These are phyloP conservation scores for Russula foetens DNA, from an alignment of 768 basidiomycete species.

Conservation along the genomic window DNA sequence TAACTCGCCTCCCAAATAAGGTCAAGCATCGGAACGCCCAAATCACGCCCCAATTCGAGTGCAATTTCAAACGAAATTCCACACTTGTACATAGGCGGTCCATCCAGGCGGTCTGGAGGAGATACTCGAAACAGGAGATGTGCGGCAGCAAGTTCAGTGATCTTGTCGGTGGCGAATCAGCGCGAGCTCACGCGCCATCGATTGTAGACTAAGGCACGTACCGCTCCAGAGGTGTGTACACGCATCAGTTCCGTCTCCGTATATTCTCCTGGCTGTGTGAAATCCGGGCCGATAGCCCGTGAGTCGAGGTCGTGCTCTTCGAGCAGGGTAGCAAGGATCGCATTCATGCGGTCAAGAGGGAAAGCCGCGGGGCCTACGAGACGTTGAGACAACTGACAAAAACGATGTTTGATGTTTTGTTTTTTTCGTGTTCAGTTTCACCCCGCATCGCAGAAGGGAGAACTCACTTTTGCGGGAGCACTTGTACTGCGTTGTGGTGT, in stretches of 20 bases:
- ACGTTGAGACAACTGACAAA: conserved; percentile 57
- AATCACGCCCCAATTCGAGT: conserved; percentile 46
- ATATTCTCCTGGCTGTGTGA: conserved; percentile 55
- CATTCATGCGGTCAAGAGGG: conserved; percentile 69
- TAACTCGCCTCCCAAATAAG: conserved; percentile 50
- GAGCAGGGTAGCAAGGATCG: conserved; percentile 68
- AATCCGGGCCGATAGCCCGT: conserved; percentile 38
- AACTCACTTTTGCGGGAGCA: conserved; percentile 24
- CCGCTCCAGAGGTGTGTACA: conserved; percentile 50
- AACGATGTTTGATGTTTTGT: not conserved
- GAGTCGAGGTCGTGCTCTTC: conserved; percentile 60
- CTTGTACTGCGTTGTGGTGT: conserved; percentile 19
- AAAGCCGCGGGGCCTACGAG: conserved; percentile 74
- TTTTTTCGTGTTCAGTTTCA: not conserved
- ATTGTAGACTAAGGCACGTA: conserved; percentile 30
- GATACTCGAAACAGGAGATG: conserved; percentile 61
- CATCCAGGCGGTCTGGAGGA: conserved; percentile 53
- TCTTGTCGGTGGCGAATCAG: conserved; percentile 32
- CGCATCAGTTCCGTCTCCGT: conserved; percentile 67
- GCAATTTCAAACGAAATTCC: conserved; percentile 56
- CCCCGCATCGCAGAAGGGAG: not conserved
- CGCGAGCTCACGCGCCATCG: not conserved
- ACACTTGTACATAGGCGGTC: conserved; percentile 65
- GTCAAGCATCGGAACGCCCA: conserved; percentile 54
- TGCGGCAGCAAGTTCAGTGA: conserved; percentile 56